phyloP scores from a whole-genome alignment of 2,329 filamentous ascomycete species.

The Fusarium circinatum region DNA sequence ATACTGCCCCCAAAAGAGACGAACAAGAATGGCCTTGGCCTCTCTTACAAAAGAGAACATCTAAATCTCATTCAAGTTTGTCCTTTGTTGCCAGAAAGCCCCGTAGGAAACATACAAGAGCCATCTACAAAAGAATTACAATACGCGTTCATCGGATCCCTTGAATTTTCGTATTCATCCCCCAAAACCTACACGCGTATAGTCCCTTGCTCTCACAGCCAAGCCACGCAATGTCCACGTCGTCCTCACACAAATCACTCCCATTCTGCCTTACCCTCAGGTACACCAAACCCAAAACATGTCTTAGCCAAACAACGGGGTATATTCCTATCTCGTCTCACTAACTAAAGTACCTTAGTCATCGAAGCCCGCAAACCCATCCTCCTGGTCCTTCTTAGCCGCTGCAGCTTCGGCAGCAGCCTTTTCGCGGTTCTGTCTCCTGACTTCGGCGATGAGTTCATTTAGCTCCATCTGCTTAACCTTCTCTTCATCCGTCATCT shows the following conservation, averaged over 20 bases:
- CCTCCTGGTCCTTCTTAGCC: slow-evolving; percentile 53
- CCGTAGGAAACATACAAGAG: background rate
- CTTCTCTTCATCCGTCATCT: slow-evolving; percentile 78
- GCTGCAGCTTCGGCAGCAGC: slow-evolving; percentile 37
- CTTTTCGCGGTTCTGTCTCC: slow-evolving; percentile 64
- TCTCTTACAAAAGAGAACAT: rapidly evolving
- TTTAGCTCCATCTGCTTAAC: slow-evolving; percentile 70
- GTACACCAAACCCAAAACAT: background rate
- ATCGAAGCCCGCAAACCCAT: slow-evolving; percentile 70
- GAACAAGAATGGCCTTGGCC: background rate
- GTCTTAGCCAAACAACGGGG: slow-evolving; percentile 24
- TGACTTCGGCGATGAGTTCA: slow-evolving; percentile 71
- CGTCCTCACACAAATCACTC: background rate
- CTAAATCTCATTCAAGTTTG: rapidly evolving
- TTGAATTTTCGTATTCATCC: slow-evolving; percentile 32
- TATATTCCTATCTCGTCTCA: slow-evolving; percentile 49
- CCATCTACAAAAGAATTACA: background rate
- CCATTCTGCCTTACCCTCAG: slow-evolving; percentile 2
- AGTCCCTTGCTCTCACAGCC: background rate
- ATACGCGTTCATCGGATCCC: slow-evolving; percentile 34
- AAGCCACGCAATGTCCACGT: background rate
- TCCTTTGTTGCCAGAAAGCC: background rate
- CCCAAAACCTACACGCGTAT: slow-evolving; percentile 30
- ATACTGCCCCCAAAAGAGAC: background rate
- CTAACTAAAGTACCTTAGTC: slow-evolving; percentile 47